phyloP scores from a whole-genome alignment of 78 protist species.

The Chrysochromulina parva region DNA sequence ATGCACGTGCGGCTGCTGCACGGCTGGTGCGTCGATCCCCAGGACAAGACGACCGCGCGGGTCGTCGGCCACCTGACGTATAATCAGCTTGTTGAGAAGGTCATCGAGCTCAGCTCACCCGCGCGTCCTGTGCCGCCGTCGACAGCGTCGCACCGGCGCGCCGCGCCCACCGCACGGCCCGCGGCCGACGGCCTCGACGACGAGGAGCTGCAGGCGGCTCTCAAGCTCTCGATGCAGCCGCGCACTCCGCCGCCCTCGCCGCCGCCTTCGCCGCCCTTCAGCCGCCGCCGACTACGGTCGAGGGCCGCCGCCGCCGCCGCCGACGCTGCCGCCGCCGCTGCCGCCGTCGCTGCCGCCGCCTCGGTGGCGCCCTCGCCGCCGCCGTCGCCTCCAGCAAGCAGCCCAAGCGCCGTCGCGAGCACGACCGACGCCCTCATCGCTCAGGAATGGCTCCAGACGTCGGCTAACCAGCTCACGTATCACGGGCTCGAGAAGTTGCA shows the following conservation, averaged over 20 bases:
- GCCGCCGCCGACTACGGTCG: background rate
- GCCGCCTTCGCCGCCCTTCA: background rate
- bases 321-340: background rate
- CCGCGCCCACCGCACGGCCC: background rate
- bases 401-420: background rate
- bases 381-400: too few relatives aligned
- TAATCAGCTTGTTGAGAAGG: background rate
- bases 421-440: background rate
- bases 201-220: background rate
- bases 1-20: constrained; percentile 39
- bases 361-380: background rate
- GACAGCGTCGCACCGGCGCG: background rate
- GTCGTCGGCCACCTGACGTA: background rate
- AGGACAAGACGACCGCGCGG: background rate
- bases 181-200: background rate
- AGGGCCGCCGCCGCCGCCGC: background rate
- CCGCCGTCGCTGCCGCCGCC: background rate
- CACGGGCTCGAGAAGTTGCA: constrained; percentile 11
- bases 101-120: background rate
- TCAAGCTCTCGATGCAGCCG: too few relatives aligned
- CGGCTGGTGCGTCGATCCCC: constrained; percentile 60
- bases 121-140: background rate
- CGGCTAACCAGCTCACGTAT: background rate
- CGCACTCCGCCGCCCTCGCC: background rate
- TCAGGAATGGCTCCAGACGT: background rate